phyloP scores from a whole-genome alignment of 805 yeast species.

The Cephaloascus fragrans region DNA sequence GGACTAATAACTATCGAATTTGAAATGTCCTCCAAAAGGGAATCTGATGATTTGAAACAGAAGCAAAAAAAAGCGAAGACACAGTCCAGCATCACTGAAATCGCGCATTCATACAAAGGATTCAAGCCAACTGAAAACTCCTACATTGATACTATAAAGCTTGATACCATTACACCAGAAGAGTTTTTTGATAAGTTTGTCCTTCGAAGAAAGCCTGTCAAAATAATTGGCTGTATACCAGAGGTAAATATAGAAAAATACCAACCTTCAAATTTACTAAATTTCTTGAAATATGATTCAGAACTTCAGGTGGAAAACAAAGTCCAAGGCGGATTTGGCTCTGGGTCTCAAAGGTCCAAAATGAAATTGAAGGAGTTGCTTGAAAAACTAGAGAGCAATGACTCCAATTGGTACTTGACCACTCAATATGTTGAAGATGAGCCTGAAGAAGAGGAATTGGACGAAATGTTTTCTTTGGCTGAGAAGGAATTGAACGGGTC shows the following conservation, averaged over 20 bases:
- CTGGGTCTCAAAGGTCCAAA: conserved; percentile 43
- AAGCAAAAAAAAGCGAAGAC: not conserved
- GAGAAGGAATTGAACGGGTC: not conserved
- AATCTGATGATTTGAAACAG: not conserved
- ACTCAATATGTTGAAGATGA: conserved; percentile 55
- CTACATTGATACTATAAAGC: conserved; percentile 9
- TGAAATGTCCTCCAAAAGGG: not conserved
- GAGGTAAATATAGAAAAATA: conserved; percentile 23
- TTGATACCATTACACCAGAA: conserved; percentile 8
- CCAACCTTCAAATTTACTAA: conserved; percentile 20
- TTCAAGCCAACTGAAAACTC: not conserved
- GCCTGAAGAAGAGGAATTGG: conserved; percentile 9
- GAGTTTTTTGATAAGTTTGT: conserved; percentile 31
- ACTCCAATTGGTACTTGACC: conserved; percentile 46
- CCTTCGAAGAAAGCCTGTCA: conserved; percentile 36
- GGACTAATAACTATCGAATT: no score
- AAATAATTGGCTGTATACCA: conserved; percentile 28
- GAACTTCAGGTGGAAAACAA: conserved; percentile 50
- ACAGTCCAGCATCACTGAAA: not conserved
- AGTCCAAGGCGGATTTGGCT: conserved; percentile 55
- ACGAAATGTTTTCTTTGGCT: not conserved
- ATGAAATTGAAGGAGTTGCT: conserved; percentile 43
- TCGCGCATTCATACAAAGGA: not conserved
- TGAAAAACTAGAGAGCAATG: conserved; percentile 27
- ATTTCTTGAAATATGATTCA: conserved; percentile 23